Evolutionary conservation across 2,329 filamentous ascomycete species (phyloP).

Genomic region (Ophiostoma fasciatum): DNA sequence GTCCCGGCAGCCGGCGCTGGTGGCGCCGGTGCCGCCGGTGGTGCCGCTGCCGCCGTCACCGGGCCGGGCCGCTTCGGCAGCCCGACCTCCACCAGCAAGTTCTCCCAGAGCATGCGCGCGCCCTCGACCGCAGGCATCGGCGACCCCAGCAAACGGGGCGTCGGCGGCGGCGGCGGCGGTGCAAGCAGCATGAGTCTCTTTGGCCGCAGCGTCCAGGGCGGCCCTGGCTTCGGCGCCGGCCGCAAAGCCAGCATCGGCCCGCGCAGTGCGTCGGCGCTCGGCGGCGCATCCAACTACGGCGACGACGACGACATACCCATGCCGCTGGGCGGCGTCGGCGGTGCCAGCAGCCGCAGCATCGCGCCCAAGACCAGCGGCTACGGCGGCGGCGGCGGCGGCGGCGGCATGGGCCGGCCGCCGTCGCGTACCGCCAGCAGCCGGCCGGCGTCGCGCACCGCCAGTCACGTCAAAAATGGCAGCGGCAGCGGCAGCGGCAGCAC

Average conservation of each 20-base stretch:
- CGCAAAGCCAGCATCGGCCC: constrained; percentile 37
- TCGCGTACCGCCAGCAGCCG: constrained; percentile 27
- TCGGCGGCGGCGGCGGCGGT: not conserved
- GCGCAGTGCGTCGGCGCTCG: constrained; percentile 46
- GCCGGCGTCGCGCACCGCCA: not conserved
- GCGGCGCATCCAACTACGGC: constrained; percentile 28
- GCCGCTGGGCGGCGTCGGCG: constrained; percentile 31
- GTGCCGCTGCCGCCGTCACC: too few relatives aligned
- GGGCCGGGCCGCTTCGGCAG: constrained; percentile 44
- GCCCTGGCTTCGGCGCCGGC: constrained; percentile 24
- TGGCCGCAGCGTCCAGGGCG: constrained; percentile 1
- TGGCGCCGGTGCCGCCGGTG: too few relatives aligned
- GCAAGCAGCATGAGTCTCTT: too few relatives aligned
- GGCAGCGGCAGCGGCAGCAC: constrained; percentile 1
- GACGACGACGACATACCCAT: constrained; percentile 38
- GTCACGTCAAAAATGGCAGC: constrained; percentile 11
- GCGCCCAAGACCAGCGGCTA: constrained; percentile 32
- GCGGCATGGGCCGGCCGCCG: constrained; percentile 32
- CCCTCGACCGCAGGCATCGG: constrained; percentile 31
- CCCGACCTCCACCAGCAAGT: constrained; percentile 45
- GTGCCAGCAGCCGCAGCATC: constrained; percentile 34
- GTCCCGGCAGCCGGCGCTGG: not conserved
- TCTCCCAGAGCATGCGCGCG: constrained; percentile 45
- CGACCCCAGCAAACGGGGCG: constrained; percentile 41
- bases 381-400: constrained; percentile 25